Evolutionary conservation across 495 filamentous ascomycete species (phyloP), one percentile per base, ranked within the genome.

Genomic region (Penicillium bovifimosum): DNA sequence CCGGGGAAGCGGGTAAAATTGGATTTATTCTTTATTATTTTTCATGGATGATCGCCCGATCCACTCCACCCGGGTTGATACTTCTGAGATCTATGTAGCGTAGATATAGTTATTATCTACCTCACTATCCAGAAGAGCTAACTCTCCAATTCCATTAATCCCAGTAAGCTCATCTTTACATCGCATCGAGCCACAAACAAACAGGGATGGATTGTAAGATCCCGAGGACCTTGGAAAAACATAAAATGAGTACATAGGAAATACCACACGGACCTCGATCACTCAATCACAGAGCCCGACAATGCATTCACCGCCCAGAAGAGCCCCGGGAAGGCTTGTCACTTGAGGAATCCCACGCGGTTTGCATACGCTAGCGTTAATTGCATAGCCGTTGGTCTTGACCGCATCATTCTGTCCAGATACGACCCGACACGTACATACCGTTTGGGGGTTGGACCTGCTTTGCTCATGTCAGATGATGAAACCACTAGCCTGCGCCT

Each of bases 311-410:
- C 47, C 47, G 38, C 47, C 17, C 36, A 50, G 9, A 41, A 41
- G 28, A 36, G 32, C 20, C 32, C 31, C 31, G 35, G 26, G 17
- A 50, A 1, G 36, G 41, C 2, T 28, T n/a, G 28, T n/a, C n/a
- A n/a, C n/a, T n/a, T n/a, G n/a, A n/a, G n/a, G 26, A 41, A 32
- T 42, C 48, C 45, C 48, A 50, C 48, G 48, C 42, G 48, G 48
- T 41, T 32, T 50, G 31, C 47, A 50, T 41, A 40, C 47, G 6
- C 48, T 28, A 50, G 39, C 16, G 24, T 3, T 9, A 18, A 34
- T 26, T 32, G 8, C 20, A 40, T 34, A 31, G 39, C 48, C 38
- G 47, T 26, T 50, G 48, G 31, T n/a, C 13, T 50, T 50, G 48
- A 50, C 48, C 48, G 48, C 48, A 50, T 50, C 31, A 20, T 14